Evolutionary conservation across 805 yeast genomes (phyloP).

Genomic region (Suhomyces kilbournensis): DNA sequence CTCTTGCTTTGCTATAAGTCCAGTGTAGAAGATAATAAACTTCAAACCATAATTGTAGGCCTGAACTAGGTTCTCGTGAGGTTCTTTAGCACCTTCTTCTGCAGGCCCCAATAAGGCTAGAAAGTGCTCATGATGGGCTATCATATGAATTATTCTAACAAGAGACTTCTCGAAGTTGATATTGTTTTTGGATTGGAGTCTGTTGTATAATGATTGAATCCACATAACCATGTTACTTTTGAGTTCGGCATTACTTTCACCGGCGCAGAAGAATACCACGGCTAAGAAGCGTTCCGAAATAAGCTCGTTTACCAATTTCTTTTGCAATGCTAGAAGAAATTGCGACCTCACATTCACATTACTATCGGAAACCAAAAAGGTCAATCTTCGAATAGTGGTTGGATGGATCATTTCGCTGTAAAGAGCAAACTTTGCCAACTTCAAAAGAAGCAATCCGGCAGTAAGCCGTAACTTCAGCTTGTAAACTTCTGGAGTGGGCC

Average conservation of each 20-base stretch:
- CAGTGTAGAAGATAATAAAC: constrained; percentile 59
- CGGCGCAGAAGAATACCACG: constrained; percentile 68
- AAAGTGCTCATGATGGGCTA: constrained; percentile 75
- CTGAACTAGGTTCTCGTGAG: constrained; percentile 25
- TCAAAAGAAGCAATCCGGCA: constrained; percentile 65
- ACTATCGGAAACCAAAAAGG: constrained; percentile 66
- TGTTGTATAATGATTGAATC: constrained; percentile 58
- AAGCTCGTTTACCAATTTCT: constrained; percentile 45
- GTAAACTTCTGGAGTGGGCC: constrained; percentile 61
- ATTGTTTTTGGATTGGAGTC: constrained; percentile 31
- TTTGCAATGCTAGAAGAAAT: constrained; percentile 51
- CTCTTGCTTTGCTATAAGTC: constrained; percentile 56
- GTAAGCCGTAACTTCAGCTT: constrained; percentile 61
- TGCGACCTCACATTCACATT: constrained; percentile 51
- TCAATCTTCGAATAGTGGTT: constrained; percentile 48
- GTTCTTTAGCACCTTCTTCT: constrained; percentile 13
- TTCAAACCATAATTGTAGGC: constrained; percentile 56
- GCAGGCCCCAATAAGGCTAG: constrained; percentile 30
- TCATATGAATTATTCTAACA: constrained; percentile 62
- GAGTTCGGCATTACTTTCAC: constrained; percentile 61
- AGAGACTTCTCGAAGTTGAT: constrained; percentile 63
- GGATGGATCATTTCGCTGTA: constrained; percentile 55
- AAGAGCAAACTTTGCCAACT: constrained; percentile 55
- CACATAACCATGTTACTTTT: constrained; percentile 59
- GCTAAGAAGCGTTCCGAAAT: constrained; percentile 68